Evolutionary conservation across 768 basidiomycete species (phyloP), one percentile per base, ranked within the genome.

Genomic region (Tricholoma sp.): DNA sequence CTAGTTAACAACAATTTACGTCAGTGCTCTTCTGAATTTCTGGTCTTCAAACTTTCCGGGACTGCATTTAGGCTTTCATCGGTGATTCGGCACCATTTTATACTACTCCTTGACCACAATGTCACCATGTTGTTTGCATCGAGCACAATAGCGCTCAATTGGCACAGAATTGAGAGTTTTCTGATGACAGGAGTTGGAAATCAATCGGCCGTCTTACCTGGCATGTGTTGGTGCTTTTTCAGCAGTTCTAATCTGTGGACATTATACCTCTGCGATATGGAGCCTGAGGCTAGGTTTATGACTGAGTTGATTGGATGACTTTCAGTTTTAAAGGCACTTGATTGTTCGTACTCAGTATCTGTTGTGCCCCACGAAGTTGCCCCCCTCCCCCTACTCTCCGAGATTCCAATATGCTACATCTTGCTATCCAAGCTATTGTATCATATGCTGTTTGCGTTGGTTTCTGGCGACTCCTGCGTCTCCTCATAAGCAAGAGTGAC

Each of bases 401-500:
- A 4, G 24, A 45, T 28, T 28, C 28, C 36, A 17, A 4, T 33
- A 61, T 61, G 61, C 18, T 61, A 31, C 24, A 36, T 29, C 28
- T 57, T 18, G 18, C 55, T 41, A 36, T 33, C 12, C 37, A 42
- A 54, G 33, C 36, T 20, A 20, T 62, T n/a, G 15, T 58, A 41
- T 18, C 63, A 20, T 57, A 57, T 10, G 53, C 47, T n/a, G 20
- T 57, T 20, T 57, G 58, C 17, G 59, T 56, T 53, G 29, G 52
- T 6, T 20, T 56, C 6, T 61, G 59, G 57, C 57, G 56, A 36
- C 17, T 57, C 20, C 45, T 66, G 10, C 44, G 57, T 15, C 57
- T 37, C 17, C 53, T 63, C 42, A 18, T 65, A 31, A 37, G 54
- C 6, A 64, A 63, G 45, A 64, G 61, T 15, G 64, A 68, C 32